These are phyloP conservation scores for Berkeleyomyces basicola DNA, from an alignment of 2,329 filamentous ascomycete species.

Conservation along the genomic window DNA sequence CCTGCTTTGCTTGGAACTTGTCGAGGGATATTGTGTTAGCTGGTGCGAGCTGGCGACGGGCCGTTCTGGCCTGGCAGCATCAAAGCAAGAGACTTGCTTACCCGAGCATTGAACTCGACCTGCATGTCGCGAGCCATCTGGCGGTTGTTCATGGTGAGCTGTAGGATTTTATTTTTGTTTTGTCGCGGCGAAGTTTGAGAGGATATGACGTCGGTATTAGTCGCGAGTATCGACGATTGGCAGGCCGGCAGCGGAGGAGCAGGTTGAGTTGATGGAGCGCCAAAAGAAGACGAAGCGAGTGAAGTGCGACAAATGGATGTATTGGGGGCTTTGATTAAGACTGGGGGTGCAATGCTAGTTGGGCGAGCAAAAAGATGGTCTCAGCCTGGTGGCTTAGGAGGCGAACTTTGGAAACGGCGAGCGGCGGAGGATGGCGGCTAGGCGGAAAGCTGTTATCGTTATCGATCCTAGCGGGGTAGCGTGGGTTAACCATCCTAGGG, in stretches of 20 bases:
- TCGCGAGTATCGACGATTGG: no score
- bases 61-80: background rate
- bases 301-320: no score
- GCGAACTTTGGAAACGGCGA: no score
- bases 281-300: background rate
- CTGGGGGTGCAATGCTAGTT: background rate
- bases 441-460: no score
- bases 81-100: constrained; percentile 17
- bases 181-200: no score
- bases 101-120: constrained; percentile 45
- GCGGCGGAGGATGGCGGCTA: no score
- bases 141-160: constrained; percentile 37
- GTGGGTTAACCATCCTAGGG: background rate
- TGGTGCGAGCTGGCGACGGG: no score
- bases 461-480: background rate
- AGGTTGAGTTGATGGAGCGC: no score
- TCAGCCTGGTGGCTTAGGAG: background rate
- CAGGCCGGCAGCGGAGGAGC: no score
- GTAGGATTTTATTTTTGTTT: background rate
- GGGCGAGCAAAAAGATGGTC: background rate
- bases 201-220: no score
- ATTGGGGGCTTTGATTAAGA: no score
- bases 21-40: background rate
- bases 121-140: constrained; percentile 44
- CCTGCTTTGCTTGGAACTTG: constrained; percentile 45